Percentiles rank a stretch among this genome's conserved stretches.
phyloP scores from a whole-genome alignment of 2,329 filamentous ascomycete species.

The Trichoderma sp. region DNA sequence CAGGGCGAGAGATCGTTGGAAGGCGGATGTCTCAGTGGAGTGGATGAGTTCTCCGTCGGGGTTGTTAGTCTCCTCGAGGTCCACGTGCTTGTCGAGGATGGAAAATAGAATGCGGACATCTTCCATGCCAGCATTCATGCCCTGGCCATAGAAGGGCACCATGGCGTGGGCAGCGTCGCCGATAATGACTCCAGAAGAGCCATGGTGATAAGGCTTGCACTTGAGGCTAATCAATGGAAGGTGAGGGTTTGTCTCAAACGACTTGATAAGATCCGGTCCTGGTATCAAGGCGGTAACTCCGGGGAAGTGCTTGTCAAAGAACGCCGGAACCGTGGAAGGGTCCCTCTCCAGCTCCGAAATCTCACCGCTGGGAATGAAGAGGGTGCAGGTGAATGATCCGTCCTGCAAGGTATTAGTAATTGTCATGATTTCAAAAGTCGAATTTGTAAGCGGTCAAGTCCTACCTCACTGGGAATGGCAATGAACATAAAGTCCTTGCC shows the following conservation, averaged over 20 bases:
- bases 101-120: slow-evolving; percentile 88
- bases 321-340: slow-evolving; percentile 59
- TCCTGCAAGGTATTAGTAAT: slow-evolving; percentile 50
- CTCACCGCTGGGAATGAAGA: slow-evolving; percentile 75
- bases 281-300: slow-evolving; percentile 75
- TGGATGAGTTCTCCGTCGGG: slow-evolving; percentile 35
- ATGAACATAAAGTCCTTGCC: slow-evolving; percentile 97
- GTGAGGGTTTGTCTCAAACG: slow-evolving; percentile 81
- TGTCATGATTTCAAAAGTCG: background rate
- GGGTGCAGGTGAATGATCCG: slow-evolving; percentile 89
- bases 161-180: slow-evolving; percentile 97
- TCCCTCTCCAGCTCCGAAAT: slow-evolving; percentile 67
- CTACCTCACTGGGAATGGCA: slow-evolving; percentile 73
- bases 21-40: slow-evolving; percentile 42
- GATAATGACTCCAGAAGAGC: slow-evolving; percentile 74
- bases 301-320: slow-evolving; percentile 83
- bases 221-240: slow-evolving; percentile 92
- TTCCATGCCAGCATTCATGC: slow-evolving; percentile 95
- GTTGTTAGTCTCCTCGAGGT: slow-evolving; percentile 45
- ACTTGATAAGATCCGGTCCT: slow-evolving; percentile 63
- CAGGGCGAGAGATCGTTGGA: slow-evolving; percentile 64
- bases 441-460: slow-evolving; percentile 27
- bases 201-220: slow-evolving; percentile 83
- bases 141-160: slow-evolving; percentile 97
- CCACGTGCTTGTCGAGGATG: slow-evolving; percentile 67